Evolutionary conservation across 139 green algal species (phyloP), one percentile per base, ranked within the genome.

Genomic region (Dunaliella sp.): DNA sequence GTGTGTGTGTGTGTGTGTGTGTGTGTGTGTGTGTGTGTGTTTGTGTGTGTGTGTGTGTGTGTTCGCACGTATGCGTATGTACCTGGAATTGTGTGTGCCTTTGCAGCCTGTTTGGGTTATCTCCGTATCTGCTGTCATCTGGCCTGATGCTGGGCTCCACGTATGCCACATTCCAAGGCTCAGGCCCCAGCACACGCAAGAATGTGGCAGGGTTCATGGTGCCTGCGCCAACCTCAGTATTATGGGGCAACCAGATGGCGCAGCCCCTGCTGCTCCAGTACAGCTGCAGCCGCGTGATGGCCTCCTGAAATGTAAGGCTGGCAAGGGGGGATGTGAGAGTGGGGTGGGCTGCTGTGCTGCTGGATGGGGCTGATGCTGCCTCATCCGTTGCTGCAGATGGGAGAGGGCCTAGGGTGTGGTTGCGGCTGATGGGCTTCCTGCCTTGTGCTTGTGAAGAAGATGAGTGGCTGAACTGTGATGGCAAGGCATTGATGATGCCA

Each of bases 171-270:
- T 96, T 96, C 97, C 97, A 99, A 31, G 95, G 95, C 93, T 99
- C 97, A 0, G 97, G 97, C 0, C 97, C 97, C 80, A 97, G 87
- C 12, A 97, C 95, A 26, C 97, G 91, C 73, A 99, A 90, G 87
- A 99, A 99, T 22, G 98, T 99, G 77, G 96, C 96, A 1, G 98
- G 98, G 90, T 99, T 99, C 98, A 99, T 99, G 33, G 98, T 99
- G 85, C 98, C 98, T 30, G 98, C 98, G 38, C 88, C 73, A 59
- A 95, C 96, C 91, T 99, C 97, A 0, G 97, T 99, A 92, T 98
- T 99, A 91, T 99, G 96, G 1, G 97, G 96, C 88, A 98, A 90
- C 92, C 94, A 97, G 24, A 99, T 84, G 0, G 94, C 93, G 86
- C 97, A 99, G 37, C 96, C 96, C 24, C 89, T 75, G 3, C 80